Evolutionary conservation across 2,329 filamentous ascomycete genomes (phyloP).

Genomic region (Aureobasidium lini): DNA sequence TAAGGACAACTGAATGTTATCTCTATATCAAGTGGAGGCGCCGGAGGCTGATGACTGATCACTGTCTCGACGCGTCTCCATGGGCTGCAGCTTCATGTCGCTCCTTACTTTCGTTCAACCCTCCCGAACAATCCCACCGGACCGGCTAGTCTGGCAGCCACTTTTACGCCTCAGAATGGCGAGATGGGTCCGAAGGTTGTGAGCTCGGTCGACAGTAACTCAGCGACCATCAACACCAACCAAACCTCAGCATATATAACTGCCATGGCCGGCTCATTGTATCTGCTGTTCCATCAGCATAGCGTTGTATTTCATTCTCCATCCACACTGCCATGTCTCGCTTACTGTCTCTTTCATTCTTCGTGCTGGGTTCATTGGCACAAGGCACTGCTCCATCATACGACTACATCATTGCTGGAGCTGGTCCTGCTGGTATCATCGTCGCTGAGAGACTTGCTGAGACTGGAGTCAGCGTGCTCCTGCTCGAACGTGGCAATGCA

Average conservation of each 20-base stretch:
- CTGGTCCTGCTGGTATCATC: slow-evolving; percentile 47
- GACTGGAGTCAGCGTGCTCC: slow-evolving; percentile 44
- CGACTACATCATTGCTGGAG: slow-evolving; percentile 40
- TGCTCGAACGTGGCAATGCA: slow-evolving; percentile 45
- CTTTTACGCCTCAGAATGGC: background rate
- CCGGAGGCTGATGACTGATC: too few relatives aligned
- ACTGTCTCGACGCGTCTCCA: too few relatives aligned
- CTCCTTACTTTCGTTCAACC: too few relatives aligned
- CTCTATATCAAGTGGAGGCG: too few relatives aligned
- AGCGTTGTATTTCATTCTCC: background rate
- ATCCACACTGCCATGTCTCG: background rate
- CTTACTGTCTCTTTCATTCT: background rate
- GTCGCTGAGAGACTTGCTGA: slow-evolving; percentile 46
- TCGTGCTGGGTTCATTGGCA: background rate
- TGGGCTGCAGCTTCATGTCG: too few relatives aligned
- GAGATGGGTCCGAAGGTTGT: background rate
- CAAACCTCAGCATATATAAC: background rate
- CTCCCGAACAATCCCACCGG: too few relatives aligned
- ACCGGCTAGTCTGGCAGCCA: too few relatives aligned
- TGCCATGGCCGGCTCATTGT: background rate
- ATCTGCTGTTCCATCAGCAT: background rate
- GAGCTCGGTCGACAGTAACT: background rate
- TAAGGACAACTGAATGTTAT: too few relatives aligned
- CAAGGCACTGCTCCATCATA: background rate
- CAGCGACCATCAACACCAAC: background rate